These are phyloP conservation scores for Cystofilobasidium capitatum DNA, from an alignment of 768 basidiomycete species.

Conservation along the genomic window DNA sequence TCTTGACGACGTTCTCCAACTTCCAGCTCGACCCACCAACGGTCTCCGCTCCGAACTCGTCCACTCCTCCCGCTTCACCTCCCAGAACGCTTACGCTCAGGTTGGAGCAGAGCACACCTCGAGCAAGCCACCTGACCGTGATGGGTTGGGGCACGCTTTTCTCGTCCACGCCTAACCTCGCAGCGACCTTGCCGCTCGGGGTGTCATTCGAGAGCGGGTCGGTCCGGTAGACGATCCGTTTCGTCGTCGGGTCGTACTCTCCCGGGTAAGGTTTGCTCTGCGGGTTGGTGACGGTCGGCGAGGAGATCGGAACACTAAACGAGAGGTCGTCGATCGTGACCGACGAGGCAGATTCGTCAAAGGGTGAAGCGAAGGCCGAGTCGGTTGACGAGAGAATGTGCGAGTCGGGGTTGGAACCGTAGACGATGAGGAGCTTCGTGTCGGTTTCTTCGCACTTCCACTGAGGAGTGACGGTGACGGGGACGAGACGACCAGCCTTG, in stretches of 20 bases:
- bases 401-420: conserved; percentile 31
- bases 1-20: conserved; percentile 14
- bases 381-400: background rate
- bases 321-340: conserved; percentile 33
- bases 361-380: conserved; percentile 25
- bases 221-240: conserved; percentile 33
- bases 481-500: conserved; percentile 31
- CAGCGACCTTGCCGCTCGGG: conserved; percentile 37
- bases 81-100: conserved; percentile 39
- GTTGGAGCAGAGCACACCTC: conserved; percentile 36
- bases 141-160: conserved; percentile 34
- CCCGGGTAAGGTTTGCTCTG: conserved; percentile 43
- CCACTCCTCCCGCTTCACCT: conserved; percentile 22
- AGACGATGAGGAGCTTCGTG: conserved; percentile 41
- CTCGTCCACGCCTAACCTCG: conserved; percentile 35
- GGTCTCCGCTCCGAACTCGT: conserved; percentile 21
- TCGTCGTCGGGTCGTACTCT: conserved; percentile 35
- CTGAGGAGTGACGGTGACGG: conserved; percentile 38
- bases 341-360: conserved; percentile 27
- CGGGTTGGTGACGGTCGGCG: conserved; percentile 33
- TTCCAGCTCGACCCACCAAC: conserved; percentile 5
- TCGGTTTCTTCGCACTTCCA: conserved; percentile 41
- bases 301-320: conserved; percentile 36
- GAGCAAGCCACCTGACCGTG: conserved; percentile 35
- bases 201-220: background rate